These are phyloP conservation scores for Panaeolus cyanescens DNA, from an alignment of 768 basidiomycete species.

Conservation along the genomic window DNA sequence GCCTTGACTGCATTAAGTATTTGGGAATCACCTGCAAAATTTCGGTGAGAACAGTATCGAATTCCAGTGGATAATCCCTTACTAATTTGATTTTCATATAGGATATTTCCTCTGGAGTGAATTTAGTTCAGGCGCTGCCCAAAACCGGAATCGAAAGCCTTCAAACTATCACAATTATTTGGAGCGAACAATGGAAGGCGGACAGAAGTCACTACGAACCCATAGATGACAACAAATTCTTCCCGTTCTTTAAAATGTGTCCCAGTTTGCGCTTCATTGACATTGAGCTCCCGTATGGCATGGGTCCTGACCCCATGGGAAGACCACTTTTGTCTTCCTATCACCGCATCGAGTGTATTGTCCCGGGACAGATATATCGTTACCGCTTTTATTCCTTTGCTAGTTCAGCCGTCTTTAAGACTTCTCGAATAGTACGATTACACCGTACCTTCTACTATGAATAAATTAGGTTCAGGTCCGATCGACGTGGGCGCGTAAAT, in stretches of 20 bases:
- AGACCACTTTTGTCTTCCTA: neutral
- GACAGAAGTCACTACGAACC: neutral
- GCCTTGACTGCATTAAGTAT: neutral
- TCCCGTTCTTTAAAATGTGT: neutral
- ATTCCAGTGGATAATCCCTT: too few relatives aligned
- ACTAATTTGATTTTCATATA: neutral
- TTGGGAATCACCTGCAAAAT: neutral
- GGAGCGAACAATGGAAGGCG: neutral
- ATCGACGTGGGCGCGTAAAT: too few relatives aligned
- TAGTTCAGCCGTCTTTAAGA: neutral
- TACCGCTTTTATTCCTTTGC: neutral
- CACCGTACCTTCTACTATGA: neutral
- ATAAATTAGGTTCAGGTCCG: too few relatives aligned
- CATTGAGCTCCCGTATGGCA: neutral
- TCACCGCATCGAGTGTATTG: neutral
- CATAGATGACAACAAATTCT: neutral
- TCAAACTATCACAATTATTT: neutral
- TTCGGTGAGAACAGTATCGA: neutral
- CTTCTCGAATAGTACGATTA: neutral
- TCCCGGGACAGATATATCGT: neutral
- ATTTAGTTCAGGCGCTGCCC: neutral
- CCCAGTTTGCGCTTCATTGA: neutral
- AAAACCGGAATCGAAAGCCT: neutral
- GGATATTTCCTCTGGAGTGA: neutral
- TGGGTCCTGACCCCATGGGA: neutral